Base-by-base conservation (phyloP, 2,329 filamentous ascomycete genomes). In the Orbilia quercus region DNA sequence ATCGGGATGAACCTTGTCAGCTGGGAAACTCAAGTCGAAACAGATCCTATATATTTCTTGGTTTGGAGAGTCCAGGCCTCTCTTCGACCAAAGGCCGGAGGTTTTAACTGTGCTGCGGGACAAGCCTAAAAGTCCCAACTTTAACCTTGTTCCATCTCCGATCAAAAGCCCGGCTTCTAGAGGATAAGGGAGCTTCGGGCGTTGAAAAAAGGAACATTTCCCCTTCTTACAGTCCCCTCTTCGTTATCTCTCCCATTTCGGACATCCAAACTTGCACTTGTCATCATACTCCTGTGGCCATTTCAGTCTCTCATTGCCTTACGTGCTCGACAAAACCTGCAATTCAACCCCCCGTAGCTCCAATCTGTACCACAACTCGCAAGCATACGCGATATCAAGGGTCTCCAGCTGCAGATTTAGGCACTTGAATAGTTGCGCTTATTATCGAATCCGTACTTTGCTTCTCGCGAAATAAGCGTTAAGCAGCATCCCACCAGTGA, bases 171-270 rank as follows among this genome's bases (percentile, higher is more conserved):
- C 28, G 9, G 28, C 28, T 31, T 31, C 28, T 9, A 5, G 28
- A 5, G 28, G 28, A 31, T 31, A 9, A 31, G 28, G 28, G 62
- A 44, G 42, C 5, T 2, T 48, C 18, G 34, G 48, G 28, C 9
- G 11, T 7, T 31, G 64, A 65, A 65, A 72, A 72, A 64, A 59
- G 54, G 67, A 72, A 58, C 67, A 38, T 54, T 72, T 60, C 67
- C 59, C 53, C 53, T 65, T 72, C 59, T 40, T 50, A 64, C 66
- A 59, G 11, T 18, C 58, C 59, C 58, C 22, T 57, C 50, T 25
- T 48, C 25, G 16, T 16, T 11, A 20, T 31, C n/a, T 36, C 48
- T 51, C 45, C 34, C 38, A 28, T 53, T 53, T 57, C 18, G 34
- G 5, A 28, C 14, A 45, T 51, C 12, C 42, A 28, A 62, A 34